A percentile compares a stretch with the other conserved stretches of the same genome.
Evolutionary conservation across 1,139 yeast genomes (phyloP).

Genomic region (Kurtzmaniella quercitrusa): DNA sequence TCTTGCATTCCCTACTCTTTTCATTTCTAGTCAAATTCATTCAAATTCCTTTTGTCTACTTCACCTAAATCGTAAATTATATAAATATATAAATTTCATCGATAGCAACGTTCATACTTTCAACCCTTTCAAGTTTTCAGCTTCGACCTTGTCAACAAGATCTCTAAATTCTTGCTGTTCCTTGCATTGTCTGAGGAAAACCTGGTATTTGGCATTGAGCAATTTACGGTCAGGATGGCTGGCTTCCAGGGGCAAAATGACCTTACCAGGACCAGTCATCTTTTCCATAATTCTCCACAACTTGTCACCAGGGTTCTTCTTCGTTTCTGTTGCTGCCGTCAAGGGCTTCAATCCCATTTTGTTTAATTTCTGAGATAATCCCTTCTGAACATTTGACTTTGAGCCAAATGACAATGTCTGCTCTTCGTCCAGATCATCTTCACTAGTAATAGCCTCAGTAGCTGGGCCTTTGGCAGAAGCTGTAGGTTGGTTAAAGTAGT

Average conservation of each 20-base stretch:
- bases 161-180: conserved; percentile 74
- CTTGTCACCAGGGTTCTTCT: conserved; percentile 43
- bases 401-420: conserved; percentile 57
- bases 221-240: conserved; percentile 64
- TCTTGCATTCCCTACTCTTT: too few species aligned
- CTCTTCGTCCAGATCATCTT: conserved; percentile 37
- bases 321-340: conserved; percentile 18
- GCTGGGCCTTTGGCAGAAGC: conserved; percentile 13
- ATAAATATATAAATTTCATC: too few species aligned
- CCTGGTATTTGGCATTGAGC: conserved; percentile 71
- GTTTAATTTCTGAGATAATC: conserved; percentile 36
- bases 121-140: conserved; percentile 18
- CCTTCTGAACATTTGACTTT: conserved; percentile 48
- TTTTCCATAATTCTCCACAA: conserved; percentile 85
- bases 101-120: conserved; percentile 3
- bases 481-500: conserved; percentile 37
- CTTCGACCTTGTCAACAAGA: conserved; percentile 59
- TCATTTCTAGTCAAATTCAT: too few species aligned
- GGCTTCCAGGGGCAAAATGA: conserved; percentile 60
- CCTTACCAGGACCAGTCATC: conserved; percentile 80
- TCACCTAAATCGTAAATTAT: too few species aligned
- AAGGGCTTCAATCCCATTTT: conserved; percentile 39
- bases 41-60: too few species aligned
- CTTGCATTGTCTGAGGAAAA: conserved; percentile 82
- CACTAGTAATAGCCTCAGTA: conserved; percentile 11